A percentile compares a stretch with the other conserved stretches of the same genome.
phyloP scores from a whole-genome alignment of 2,329 filamentous ascomycete species.

The Coniochaeta hoffmannii region DNA sequence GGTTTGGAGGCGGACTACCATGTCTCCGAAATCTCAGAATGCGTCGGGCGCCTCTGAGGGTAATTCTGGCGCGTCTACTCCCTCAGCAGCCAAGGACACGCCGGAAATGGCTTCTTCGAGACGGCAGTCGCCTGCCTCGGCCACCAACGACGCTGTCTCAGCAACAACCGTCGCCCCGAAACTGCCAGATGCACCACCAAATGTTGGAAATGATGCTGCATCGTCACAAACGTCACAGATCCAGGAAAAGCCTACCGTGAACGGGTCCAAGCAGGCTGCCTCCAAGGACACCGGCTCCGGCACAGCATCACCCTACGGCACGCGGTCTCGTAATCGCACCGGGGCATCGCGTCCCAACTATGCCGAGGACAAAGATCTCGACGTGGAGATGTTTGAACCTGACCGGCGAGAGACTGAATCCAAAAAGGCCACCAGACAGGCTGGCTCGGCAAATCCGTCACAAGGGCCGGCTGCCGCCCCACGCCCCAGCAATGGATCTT shows the following conservation, averaged over 20 bases:
- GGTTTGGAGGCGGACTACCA: slow-evolving; percentile 13
- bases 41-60: slow-evolving; percentile 17
- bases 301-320: slow-evolving; percentile 71
- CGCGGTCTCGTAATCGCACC: slow-evolving; percentile 82
- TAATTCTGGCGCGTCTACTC: slow-evolving; percentile 15
- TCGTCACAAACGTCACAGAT: slow-evolving; percentile 26
- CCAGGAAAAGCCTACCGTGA: slow-evolving; percentile 39
- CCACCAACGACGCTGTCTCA: slow-evolving; percentile 13
- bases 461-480: slow-evolving; percentile 10
- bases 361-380: slow-evolving; percentile 85
- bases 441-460: slow-evolving; percentile 13
- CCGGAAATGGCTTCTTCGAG: slow-evolving; percentile 15
- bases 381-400: slow-evolving; percentile 74
- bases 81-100: slow-evolving; percentile 18
- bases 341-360: slow-evolving; percentile 83
- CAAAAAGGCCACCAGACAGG: slow-evolving; percentile 45
- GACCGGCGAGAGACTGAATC: slow-evolving; percentile 48
- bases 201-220: background rate
- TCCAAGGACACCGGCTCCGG: slow-evolving; percentile 43
- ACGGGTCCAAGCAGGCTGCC: slow-evolving; percentile 32
- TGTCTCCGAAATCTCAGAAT: slow-evolving; percentile 30
- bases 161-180: slow-evolving; percentile 18
- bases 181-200: slow-evolving; percentile 20
- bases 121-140: slow-evolving; percentile 17
- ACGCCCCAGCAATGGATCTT: slow-evolving; percentile 14